phyloP scores from a whole-genome alignment of 2,329 filamentous ascomycete species.

The Talaromyces albobiverticillius region DNA sequence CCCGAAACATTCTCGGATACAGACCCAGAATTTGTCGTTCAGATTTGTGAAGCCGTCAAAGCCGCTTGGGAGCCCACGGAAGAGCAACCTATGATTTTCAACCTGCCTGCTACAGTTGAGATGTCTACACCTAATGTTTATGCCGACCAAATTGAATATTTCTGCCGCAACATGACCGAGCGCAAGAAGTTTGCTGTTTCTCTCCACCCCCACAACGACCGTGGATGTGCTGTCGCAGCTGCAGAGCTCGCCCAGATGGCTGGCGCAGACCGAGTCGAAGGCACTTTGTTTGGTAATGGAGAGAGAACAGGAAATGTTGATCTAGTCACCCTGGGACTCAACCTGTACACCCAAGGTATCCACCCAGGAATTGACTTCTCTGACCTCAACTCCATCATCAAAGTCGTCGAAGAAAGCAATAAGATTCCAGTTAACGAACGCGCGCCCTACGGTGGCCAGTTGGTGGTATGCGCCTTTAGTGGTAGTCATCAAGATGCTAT shows the following conservation, averaged over 20 bases:
- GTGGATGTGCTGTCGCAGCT: constrained; percentile 84
- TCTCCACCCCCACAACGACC: constrained; percentile 91
- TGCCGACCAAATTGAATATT: constrained; percentile 94
- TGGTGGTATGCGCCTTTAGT: constrained; percentile 90
- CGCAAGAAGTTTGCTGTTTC: constrained; percentile 85
- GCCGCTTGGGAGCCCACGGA: constrained; percentile 81
- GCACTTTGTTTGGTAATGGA: constrained; percentile 90
- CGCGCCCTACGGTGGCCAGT: constrained; percentile 83
- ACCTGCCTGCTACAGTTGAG: constrained; percentile 93
- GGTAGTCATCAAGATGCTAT: constrained; percentile 95
- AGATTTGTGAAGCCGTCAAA: constrained; percentile 91
- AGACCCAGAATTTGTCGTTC: constrained; percentile 74
- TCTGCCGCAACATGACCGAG: constrained; percentile 80
- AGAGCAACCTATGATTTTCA: constrained; percentile 88
- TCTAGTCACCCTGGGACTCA: constrained; percentile 85
- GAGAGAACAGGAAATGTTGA: constrained; percentile 96
- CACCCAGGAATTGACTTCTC: constrained; percentile 86
- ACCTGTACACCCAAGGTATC: constrained; percentile 92
- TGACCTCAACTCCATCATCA: constrained; percentile 79
- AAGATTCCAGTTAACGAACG: constrained; percentile 92
- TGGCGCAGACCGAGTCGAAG: constrained; percentile 89
- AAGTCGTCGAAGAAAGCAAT: constrained; percentile 85
- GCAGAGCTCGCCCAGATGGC: constrained; percentile 95
- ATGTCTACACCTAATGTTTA: constrained; percentile 93
- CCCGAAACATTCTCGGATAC: constrained; percentile 79